Base-by-base conservation (phyloP, 2,329 filamentous ascomycete species). In the Ascochyta clinopodiicola region DNA sequence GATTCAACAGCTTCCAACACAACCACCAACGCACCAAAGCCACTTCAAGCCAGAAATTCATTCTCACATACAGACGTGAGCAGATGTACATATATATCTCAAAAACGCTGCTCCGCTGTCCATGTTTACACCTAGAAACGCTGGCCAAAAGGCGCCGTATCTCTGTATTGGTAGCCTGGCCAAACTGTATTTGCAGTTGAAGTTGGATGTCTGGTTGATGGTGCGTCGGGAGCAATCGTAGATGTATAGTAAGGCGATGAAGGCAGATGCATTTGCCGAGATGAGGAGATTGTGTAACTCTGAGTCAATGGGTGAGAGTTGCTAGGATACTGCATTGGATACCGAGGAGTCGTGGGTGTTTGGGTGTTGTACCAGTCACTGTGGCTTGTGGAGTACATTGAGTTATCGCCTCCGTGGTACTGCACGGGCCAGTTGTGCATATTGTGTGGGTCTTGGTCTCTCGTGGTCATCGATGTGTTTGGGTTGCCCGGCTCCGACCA, bases 401-500 rank as follows among this genome's bases (percentile, higher is more conserved):
- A 21, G 13, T 17, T 35, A 6, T 35, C n/a, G 7, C n/a, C 32
- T 35, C n/a, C 32, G 17, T 13, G 22, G 36, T 22, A 38, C 6
- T n/a, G 19, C 19, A 13, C 21, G 10, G 25, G 25, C 25, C 25
- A 43, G 13, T n/a, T 10, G 25, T 21, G 7, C n/a, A 15, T 19
- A 17, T 6, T 15, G 13, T 32, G 36, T 1, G 39, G 2, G 3
- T n/a, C 22, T 12, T 17, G 22, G 17, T 43, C 35, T 7, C 36
- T 24, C 2, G 24, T 5, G 12, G 32, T 34, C 24, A 44, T 25
- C 7, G 29, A 22, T 2, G 17, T 24, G 15, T 24, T 24, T 5
- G 47, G 38, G n/a, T 50, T 15, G 38, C 17, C 24, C 6, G 37
- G n/a, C 8, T 19, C 47, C 22, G 38, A 21, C 47, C 47, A 50